Base-by-base conservation (phyloP, 139 green algal species). In the Spirogloea muscicola region DNA sequence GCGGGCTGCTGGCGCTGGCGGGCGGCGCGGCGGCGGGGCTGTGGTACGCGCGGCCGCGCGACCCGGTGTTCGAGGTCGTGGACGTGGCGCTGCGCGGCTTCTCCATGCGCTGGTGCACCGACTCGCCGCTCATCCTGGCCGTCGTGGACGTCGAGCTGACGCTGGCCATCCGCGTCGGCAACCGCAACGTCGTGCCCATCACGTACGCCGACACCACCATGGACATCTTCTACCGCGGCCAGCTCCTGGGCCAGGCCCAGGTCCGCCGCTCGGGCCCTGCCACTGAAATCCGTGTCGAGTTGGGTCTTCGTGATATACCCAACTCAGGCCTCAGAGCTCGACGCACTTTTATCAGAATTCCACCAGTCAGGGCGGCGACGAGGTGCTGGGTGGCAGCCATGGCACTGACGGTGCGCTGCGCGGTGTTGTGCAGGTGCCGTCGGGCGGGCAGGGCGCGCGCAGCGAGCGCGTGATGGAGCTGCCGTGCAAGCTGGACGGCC, bases 351-450 rank as follows among this genome's bases (percentile, higher is more conserved):
- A n/a, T n/a, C n/a, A n/a, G n/a, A n/a, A n/a, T n/a, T n/a, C n/a
- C n/a, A n/a, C n/a, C n/a, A n/a, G n/a, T n/a, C n/a, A n/a, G n/a
- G n/a, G n/a, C n/a, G n/a, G n/a, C n/a, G n/a, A n/a, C n/a, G n/a
- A n/a, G n/a, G n/a, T n/a, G n/a, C n/a, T n/a, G n/a, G n/a, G n/a
- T n/a, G n/a, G n/a, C n/a, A n/a, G n/a, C n/a, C n/a, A n/a, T n/a
- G n/a, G n/a, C n/a, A n/a, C n/a, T n/a, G n/a, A n/a, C n/a, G n/a
- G n/a, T n/a, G n/a, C n/a, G n/a, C n/a, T n/a, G n/a, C n/a, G n/a
- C n/a, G n/a, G n/a, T n/a, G n/a, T n/a, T n/a, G n/a, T n/a, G 29
- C 59, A 68, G 59, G 59, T 68, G 59, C 37, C 59, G 4, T 34
- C 59, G n/a, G 59, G 59, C 59, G 46, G 43, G 5, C 59, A 68